phyloP scores from a whole-genome alignment of 2,329 filamentous ascomycete genomes.

The Cordyceps militaris region DNA sequence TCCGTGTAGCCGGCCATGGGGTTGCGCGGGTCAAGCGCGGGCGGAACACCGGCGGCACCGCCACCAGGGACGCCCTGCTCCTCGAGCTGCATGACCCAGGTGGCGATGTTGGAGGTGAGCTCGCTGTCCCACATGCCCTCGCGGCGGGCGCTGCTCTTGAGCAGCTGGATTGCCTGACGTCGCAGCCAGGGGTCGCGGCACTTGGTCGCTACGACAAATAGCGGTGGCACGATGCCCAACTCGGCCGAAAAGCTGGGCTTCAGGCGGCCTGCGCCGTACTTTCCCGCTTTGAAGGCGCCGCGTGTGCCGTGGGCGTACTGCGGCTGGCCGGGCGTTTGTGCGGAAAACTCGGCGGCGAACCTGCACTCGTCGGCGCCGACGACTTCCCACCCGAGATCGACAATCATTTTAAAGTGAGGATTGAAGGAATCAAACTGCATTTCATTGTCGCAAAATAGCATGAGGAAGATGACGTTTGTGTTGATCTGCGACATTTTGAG shows the following conservation, averaged over 20 bases:
- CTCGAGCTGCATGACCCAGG: slow-evolving; percentile 49
- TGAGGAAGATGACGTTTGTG: slow-evolving; percentile 48
- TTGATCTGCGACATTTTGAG: slow-evolving; percentile 58
- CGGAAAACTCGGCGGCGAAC: slow-evolving; percentile 38
- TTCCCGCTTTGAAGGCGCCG: slow-evolving; percentile 33
- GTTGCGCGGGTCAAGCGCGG: slow-evolving; percentile 26
- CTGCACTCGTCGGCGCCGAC: slow-evolving; percentile 50
- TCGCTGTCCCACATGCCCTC: slow-evolving; percentile 67
- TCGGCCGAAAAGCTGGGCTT: slow-evolving; percentile 59
- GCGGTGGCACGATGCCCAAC: slow-evolving; percentile 55
- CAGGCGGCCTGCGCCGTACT: slow-evolving; percentile 42
- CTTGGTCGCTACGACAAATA: slow-evolving; percentile 61
- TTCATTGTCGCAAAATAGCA: slow-evolving; percentile 54
- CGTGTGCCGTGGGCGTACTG: slow-evolving; percentile 9
- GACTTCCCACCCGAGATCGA: slow-evolving; percentile 51
- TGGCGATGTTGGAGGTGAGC: slow-evolving; percentile 46
- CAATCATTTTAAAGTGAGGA: slow-evolving; percentile 45
- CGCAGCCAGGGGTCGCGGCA: slow-evolving; percentile 52
- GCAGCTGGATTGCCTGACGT: slow-evolving; percentile 53
- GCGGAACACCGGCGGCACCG: background rate
- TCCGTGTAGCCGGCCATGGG: slow-evolving; percentile 3
- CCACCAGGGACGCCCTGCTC: slow-evolving; percentile 27
- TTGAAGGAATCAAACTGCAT: slow-evolving; percentile 50
- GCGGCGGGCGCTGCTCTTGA: slow-evolving; percentile 52
- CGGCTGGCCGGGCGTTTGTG: background rate